Conservation (phyloP, 345 rosid genomes). For the Gossypium bickii region DNA sequence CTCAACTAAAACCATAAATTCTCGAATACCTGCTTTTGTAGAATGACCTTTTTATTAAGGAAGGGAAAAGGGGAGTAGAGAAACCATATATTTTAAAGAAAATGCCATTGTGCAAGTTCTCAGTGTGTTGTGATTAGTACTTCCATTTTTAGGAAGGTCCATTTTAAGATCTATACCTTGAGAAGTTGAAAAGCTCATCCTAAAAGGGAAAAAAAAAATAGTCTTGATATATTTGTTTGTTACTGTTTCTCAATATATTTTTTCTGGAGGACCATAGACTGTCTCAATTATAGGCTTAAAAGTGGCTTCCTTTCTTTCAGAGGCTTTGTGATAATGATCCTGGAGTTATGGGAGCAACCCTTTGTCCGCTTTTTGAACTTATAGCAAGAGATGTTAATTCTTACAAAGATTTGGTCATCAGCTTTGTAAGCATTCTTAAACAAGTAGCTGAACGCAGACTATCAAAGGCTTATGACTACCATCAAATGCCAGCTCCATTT, state of each 20-base stretch:
- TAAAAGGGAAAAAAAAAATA: not conserved
- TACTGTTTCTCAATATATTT: not conserved
- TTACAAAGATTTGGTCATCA: constrained; percentile 78
- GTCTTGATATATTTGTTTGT: not conserved
- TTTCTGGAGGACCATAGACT: constrained; percentile 11
- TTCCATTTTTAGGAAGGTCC: not conserved
- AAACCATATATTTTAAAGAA: not conserved
- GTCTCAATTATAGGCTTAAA: not conserved
- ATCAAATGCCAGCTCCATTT: constrained; percentile 95
- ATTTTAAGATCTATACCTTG: not conserved
- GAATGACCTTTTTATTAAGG: not conserved
- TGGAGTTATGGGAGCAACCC: constrained; percentile 98
- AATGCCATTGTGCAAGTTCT: not conserved
- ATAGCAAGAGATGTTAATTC: constrained; percentile 62
- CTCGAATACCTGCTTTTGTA: not conserved
- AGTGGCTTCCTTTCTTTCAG: constrained; percentile 17
- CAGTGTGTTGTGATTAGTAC: not conserved
- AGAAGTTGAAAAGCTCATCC: not conserved
- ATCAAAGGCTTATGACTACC: constrained; percentile 91
- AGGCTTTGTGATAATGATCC: constrained; percentile 91
- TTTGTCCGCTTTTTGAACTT: constrained; percentile 88
- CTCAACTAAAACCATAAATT: not conserved
- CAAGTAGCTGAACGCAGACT: constrained; percentile 86
- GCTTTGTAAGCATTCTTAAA: constrained; percentile 92
- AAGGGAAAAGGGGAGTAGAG: not conserved